Evolutionary conservation across 306 rosid species (phyloP).

Genomic region (Glycine tomentella): DNA sequence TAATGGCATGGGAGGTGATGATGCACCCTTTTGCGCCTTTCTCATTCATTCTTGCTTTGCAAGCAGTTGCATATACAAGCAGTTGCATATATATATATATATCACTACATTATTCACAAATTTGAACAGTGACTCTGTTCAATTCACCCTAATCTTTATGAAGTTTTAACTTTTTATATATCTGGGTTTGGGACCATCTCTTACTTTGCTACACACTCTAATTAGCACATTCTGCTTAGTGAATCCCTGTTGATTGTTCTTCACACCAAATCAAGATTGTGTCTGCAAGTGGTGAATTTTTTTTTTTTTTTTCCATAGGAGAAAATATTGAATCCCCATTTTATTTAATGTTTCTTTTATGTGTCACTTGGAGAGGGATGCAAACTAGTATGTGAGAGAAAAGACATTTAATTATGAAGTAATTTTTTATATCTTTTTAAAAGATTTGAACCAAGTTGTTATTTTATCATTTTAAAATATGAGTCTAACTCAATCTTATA

Average conservation of each 20-base stretch:
- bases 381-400: conserved; percentile 39
- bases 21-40: conserved; percentile 53
- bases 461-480: not conserved
- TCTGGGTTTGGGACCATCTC: conserved; percentile 64
- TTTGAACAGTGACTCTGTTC: conserved; percentile 46
- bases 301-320: not conserved
- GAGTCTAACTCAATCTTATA: too few species aligned
- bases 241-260: conserved; percentile 39
- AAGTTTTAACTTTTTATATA: conserved; percentile 52
- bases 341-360: conserved; percentile 4
- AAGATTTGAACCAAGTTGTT: not conserved
- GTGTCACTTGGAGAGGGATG: conserved; percentile 4
- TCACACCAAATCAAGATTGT: conserved; percentile 42
- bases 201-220: conserved; percentile 43
- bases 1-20: conserved; percentile 77
- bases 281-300: conserved; percentile 37
- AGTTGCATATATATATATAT: not conserved
- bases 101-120: conserved; percentile 14
- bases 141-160: conserved; percentile 44
- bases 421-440: conserved; percentile 37
- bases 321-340: conserved; percentile 7
- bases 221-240: conserved; percentile 43
- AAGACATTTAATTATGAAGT: conserved; percentile 37
- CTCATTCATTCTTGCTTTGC: conserved; percentile 48
- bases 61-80: conserved; percentile 39